Base-by-base conservation (phyloP, 2,329 filamentous ascomycete species). In the Chrysoporthe deuterocubensis region DNA sequence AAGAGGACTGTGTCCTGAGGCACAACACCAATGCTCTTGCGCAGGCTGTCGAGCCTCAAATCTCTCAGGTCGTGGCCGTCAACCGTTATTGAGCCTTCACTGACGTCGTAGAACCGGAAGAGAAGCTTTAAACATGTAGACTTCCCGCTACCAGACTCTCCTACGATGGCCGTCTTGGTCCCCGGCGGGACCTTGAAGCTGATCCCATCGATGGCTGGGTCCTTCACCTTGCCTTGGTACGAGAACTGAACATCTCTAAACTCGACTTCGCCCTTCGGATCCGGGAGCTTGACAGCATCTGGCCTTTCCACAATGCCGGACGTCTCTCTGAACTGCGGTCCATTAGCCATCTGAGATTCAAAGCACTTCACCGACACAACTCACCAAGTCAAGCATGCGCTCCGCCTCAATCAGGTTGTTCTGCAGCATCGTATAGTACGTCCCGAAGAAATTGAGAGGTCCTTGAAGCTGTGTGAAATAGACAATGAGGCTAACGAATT, bases 1-100 rank as follows among this genome's bases (percentile, higher is more conserved):
- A 97, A 97, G 57, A 97, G 84, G 6, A 96, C 91, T 5, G 94
- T 97, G 75, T 97, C 94, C 78, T 97, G 94, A 1, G 94, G 94
- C n/a, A 97, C 94, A 56, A 97, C 94, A 37, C 94, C 94, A 74
- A 97, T 97, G 76, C 94, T 91, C 69, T 87, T 85, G 71, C 94
- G 88, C 66, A 97, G 82, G 32, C 92, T 96, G 79, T 97, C 92
- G 73, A 97, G 96, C 4, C 92, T 96, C 69, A 96, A 82, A 71
- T 92, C 88, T 76, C 91, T 87, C 63, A 97, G 90, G 75, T 96
- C 89, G 14, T 82, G 77, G 0, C 81, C 81, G 63, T 85, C 81
- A 37, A 85, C 79, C 5, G 79, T 76, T 66, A 85, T 80, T 3
- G 79, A 79, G 6, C 83, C 84, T 6, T 75, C 77, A 1, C 77